Base-by-base conservation (phyloP, 306 rosid species). In the Rosa chinensis region DNA sequence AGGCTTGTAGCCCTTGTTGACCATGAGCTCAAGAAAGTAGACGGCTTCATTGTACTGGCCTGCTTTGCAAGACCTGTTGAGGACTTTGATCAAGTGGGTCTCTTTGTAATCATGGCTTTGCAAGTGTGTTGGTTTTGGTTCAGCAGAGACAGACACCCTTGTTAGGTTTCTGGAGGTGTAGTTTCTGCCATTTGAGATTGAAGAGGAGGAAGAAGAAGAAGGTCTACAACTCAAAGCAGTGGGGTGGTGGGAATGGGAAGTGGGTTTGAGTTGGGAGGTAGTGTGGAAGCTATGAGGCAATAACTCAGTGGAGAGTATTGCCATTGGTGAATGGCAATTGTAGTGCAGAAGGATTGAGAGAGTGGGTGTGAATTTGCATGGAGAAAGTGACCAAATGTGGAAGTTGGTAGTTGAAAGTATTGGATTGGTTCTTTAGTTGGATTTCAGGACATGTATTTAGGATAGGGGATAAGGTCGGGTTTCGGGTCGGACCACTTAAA, bases 1-100 rank as follows among this genome's bases (percentile, higher is more conserved):
- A 45, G 99, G 99, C 45, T 84, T 90, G 77, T 85, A 89, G 53
- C 93, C 92, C 84, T 73, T 85, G 79, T 79, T 83, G 48, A 89
- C 97, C 91, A 87, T 70, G 16, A 85, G 87, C 72, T 88, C 90
- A 50, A 94, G 95, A 83, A 87, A 89, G 81, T 92, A 89, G 17
- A 94, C 84, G 8, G 97, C 78, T 20, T 94, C 99, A 18, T 83
- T 90, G 84, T 74, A 86, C 56, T 89, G 87, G 6, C 95, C 92
- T 18, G 86, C 82, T 73, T 89, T 89, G 84, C 91, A 92, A 18
- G 94, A 86, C 69, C 92, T 83, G 52, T 79, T 79, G 72, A 94
- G 84, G 37, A 87, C 82, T 79, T 87, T 92, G 84, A 84, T 71
- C 77, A 87, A 85, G 87, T 89, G 89, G 80, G 82, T 47, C n/a